A percentile compares a stretch with the other conserved stretches of the same genome.
Evolutionary conservation across 73 alveolate species (phyloP).

Genomic region (Diophrys appendiculata): DNA sequence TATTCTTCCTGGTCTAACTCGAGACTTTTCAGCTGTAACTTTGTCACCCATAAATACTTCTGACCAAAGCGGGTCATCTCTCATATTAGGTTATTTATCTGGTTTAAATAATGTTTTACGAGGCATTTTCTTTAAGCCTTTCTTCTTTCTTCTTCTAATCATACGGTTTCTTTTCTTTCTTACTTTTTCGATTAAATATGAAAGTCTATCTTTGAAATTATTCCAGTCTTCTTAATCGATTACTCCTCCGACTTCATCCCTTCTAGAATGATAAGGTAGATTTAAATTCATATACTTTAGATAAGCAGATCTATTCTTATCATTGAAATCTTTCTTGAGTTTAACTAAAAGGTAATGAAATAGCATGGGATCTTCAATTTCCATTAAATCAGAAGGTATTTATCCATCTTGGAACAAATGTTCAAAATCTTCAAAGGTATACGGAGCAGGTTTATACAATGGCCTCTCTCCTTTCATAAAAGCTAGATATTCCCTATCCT

Average conservation of each 20-base stretch:
- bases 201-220: constrained; percentile 49
- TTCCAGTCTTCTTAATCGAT: constrained; percentile 64
- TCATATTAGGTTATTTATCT: constrained; percentile 37
- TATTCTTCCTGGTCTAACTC: background rate
- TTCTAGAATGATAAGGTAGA: constrained; percentile 68
- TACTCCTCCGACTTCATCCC: constrained; percentile 77
- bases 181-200: constrained; percentile 42
- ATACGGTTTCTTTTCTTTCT: constrained; percentile 55
- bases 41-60: constrained; percentile 57
- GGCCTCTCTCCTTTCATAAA: background rate
- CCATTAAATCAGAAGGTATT: constrained; percentile 45
- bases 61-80: constrained; percentile 62
- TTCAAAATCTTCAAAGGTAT: constrained; percentile 55
- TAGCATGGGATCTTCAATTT: constrained; percentile 65
- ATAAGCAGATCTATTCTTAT: constrained; percentile 51
- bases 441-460: constrained; percentile 39
- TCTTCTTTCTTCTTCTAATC: constrained; percentile 65
- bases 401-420: constrained; percentile 55
- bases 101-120: constrained; percentile 61
- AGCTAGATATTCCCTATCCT: constrained; percentile 1
- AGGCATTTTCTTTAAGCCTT: constrained; percentile 61
- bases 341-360: constrained; percentile 60
- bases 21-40: background rate
- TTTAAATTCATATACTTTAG: constrained; percentile 63
- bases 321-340: constrained; percentile 71